Evolutionary conservation across 1,284 basidiomycete genomes (phyloP), one percentile per base, ranked within the genome.

Genomic region (Cutaneotrichosporon mucoides): DNA sequence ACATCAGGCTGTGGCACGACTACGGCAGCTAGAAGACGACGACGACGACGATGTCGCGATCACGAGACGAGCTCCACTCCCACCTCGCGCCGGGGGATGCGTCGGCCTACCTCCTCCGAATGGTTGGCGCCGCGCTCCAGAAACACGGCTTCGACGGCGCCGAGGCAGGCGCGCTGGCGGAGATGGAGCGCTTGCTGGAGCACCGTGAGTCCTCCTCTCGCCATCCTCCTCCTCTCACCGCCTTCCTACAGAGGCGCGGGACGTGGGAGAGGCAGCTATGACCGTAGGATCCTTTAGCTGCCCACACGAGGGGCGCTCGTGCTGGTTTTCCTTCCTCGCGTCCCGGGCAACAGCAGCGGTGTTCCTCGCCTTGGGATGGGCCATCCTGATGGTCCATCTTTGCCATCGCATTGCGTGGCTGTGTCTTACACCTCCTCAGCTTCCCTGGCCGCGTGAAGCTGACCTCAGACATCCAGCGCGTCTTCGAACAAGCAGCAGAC

Each of bases 111-210:
- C 62, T 76, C 15, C 62, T 60, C 7, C 67, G 69, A 24, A 24
- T 73, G 12, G 65, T 73, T 16, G 66, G 71, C 24, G 34, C 48
- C 7, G 60, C 71, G 12, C 53, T 75, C 10, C 57, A 64, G 11
- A 65, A 69, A 13, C 59, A 58, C 24, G 75, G 75, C 1, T 73
- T 74, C 37, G 68, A 74, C 16, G 69, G 65, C 4, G 73, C 72
- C 2, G 73, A 76, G 63, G 70, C 73, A 6, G 75, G 75, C 7
- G 73, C 72, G 6, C 48, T 76, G 2, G 59, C 63, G 1, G 75
- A 76, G 62, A 72, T 75, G 50, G 75, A 75, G 54, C 52, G 72
- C 34, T 46, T 75, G 51, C 55, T 76, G 0, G 72, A 75, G 52
- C 57, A 60, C n/a, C 73, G 75, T 76, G 53, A 64, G 75, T 71